Evolutionary conservation across 495 filamentous ascomycete species (phyloP), one percentile per base, ranked within the genome.

Genomic region (Podospora pseudocomata): DNA sequence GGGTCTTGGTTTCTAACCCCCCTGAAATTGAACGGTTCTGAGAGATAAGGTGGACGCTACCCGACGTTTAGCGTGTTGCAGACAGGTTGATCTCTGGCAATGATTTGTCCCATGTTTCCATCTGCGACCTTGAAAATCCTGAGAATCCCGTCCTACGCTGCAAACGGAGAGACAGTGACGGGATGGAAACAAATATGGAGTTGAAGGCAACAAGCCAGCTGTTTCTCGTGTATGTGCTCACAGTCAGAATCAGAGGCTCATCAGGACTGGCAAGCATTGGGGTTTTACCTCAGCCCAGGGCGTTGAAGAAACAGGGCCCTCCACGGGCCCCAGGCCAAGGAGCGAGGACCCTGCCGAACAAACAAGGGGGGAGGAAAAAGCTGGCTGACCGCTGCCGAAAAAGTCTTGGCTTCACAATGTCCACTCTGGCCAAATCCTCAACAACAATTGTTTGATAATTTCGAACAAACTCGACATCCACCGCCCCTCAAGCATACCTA

Each of bases 361-460:
- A 49, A 49, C 39, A 49, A 49, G 39, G 39, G 39, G 39, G 7
- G 39, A 11, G 13, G 5, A 11, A 49, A 26, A 19, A 19, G 55
- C 55, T 58, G 55, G 18, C 55, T 26, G 55, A 58, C 55, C 23
- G 39, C 39, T 49, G 39, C 39, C 55, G 55, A 58, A 58, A 58
- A 58, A 55, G 39, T 54, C 44, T 55, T 64, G 39, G 63, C 63
- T 39, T 26, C n/a, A 27, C 63, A 65, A 65, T 65, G 63, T 65
- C 63, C 63, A 65, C 63, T 57, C 63, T 65, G 63, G 49, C 54
- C 63, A 54, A 58, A 58, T 58, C 55, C 55, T 58, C 55, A 58
- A 58, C 55, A 26, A 26, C 55, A 58, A 58, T 58, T 58, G 55
- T 26, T 58, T 58, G 55, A 58, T 49, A 49, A 49, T 49, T 49